These are phyloP conservation scores for Tricholoma furcatifolium DNA, from an alignment of 768 basidiomycete species.

Conservation along the genomic window DNA sequence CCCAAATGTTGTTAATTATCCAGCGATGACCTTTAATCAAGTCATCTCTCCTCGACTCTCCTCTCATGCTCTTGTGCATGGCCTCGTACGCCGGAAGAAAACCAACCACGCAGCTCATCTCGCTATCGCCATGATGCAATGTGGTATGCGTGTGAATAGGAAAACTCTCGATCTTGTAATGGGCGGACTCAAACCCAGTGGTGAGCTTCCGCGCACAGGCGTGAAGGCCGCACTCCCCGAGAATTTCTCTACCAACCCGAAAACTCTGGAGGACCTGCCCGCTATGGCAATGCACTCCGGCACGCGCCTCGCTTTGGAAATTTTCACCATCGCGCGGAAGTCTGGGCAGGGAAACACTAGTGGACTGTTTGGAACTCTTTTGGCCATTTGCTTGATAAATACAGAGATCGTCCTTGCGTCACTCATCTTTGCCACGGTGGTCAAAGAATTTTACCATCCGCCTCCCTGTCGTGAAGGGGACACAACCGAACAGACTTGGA, in stretches of 20 bases:
- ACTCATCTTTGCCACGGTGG: constrained; percentile 60
- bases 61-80: constrained; percentile 64
- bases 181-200: constrained; percentile 19
- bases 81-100: constrained; percentile 53
- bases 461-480: constrained; percentile 23
- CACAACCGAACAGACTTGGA: neutral
- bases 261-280: constrained; percentile 28
- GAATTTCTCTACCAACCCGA: constrained; percentile 17
- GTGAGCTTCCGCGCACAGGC: constrained; percentile 15
- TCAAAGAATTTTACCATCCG: constrained; percentile 58
- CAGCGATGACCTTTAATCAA: constrained; percentile 45
- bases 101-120: constrained; percentile 45
- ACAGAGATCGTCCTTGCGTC: constrained; percentile 80
- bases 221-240: constrained; percentile 2
- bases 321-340: constrained; percentile 52
- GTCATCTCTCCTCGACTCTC: constrained; percentile 58
- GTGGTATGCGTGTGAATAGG: constrained; percentile 48
- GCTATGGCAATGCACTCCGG: constrained; percentile 35
- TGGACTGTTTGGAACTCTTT: constrained; percentile 59
- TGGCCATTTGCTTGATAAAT: constrained; percentile 67
- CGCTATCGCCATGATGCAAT: constrained; percentile 50
- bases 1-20: constrained; percentile 27
- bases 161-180: constrained; percentile 51
- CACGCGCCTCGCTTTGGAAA: constrained; percentile 49
- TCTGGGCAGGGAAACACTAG: constrained; percentile 54